phyloP scores from a whole-genome alignment of 2,329 filamentous ascomycete genomes.

The Sporothrix humicola region DNA sequence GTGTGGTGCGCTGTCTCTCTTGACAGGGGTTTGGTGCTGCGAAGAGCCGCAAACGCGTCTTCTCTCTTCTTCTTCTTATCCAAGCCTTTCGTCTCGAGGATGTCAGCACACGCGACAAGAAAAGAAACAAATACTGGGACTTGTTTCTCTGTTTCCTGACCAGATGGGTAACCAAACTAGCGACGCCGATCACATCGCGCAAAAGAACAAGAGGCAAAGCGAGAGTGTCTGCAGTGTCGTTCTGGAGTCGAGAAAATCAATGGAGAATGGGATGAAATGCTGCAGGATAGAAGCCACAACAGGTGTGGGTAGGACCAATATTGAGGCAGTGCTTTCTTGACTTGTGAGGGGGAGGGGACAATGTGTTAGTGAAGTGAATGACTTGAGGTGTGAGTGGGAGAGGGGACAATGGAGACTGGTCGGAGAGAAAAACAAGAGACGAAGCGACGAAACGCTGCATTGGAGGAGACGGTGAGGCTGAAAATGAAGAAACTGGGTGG shows the following conservation, averaged over 20 bases:
- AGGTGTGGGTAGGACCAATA: conserved; percentile 23
- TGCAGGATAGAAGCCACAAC: background rate
- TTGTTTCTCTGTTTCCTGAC: background rate
- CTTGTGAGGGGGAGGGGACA: background rate
- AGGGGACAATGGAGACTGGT: background rate
- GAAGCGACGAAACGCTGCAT: background rate
- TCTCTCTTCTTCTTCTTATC: background rate
- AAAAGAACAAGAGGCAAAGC: background rate
- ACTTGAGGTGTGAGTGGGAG: background rate
- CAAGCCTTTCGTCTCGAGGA: background rate
- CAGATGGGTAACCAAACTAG: background rate
- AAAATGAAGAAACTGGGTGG: conserved; percentile 6
- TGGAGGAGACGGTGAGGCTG: conserved; percentile 32
- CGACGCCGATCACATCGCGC: background rate
- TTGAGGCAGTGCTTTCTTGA: conserved; percentile 12
- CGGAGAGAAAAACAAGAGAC: background rate
- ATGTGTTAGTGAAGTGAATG: background rate
- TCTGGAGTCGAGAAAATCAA: background rate
- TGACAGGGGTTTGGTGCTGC: background rate
- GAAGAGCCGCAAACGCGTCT: conserved; percentile 19
- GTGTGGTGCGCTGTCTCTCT: background rate
- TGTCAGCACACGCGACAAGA: background rate
- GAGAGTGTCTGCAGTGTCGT: background rate
- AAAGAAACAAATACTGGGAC: background rate
- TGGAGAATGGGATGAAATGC: background rate